Base-by-base conservation (phyloP, 2,329 filamentous ascomycete genomes). In the Metarhizium anisopliae region DNA sequence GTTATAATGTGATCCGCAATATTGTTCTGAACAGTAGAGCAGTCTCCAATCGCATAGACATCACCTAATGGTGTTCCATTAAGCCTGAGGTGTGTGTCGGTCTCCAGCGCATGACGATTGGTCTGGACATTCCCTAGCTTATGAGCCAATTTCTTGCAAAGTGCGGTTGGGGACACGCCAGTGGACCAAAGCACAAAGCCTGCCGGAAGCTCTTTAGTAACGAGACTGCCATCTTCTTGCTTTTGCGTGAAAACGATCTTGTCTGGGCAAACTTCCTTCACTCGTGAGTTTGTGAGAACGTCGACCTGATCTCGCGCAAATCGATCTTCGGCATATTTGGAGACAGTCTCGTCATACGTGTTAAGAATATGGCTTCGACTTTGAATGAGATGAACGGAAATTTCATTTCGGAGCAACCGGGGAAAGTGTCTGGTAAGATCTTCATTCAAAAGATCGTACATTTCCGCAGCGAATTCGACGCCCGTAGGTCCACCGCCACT, bases 151-250 rank as follows among this genome's bases (percentile, higher is more conserved):
- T 76, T 86, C 70, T 90, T 82, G 67, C 84, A 88, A 61, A 99
- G 85, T 30, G 88, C 81, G 4, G 90, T 89, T 68, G 95, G 94
- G 0, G 92, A 79, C 47, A 99, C 93, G 59, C 94, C 94, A 0
- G 94, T 99, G 0, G 94, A 97, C 94, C 94, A 99, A 14, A 99
- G 78, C 64, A 94, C 97, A 75, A 99, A 96, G 32, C 91, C 94
- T 77, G 90, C 92, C 0, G 94, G 93, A 0, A 99, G 83, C 65
- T 99, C 94, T 70, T 99, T 99, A 29, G 85, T 87, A n/a, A 96
- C 64, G 0, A 85, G 71, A 35, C 84, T 82, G 47, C 90, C 91
- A 54, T 90, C 77, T 3, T 88, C 82, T 51, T 79, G 78, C 66
- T 89, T 87, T 69, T 99, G 92, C 0, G 87, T 88, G 73, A 96